These are phyloP conservation scores for Beauveria varroae DNA, from an alignment of 2,329 filamentous ascomycete species.

Conservation along the genomic window DNA sequence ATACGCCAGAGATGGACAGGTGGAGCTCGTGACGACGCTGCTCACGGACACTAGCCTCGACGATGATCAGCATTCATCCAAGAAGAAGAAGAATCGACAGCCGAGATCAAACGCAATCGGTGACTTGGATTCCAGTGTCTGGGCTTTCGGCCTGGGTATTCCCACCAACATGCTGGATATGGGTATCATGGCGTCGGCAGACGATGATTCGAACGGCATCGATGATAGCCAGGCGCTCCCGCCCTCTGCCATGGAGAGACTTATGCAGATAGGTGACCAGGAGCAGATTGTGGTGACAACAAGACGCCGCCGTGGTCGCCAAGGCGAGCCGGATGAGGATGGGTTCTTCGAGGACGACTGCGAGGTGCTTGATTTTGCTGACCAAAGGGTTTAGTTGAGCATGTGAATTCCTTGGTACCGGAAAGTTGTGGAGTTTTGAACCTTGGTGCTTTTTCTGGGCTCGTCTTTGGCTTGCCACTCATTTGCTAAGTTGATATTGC, in stretches of 20 bases:
- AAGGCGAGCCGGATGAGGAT: slow-evolving; percentile 50
- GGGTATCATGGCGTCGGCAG: slow-evolving; percentile 35
- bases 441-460: slow-evolving; percentile 13
- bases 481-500: slow-evolving; percentile 1
- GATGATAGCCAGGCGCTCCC: slow-evolving; percentile 53
- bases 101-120: slow-evolving; percentile 11
- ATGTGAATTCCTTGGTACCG: background rate
- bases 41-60: slow-evolving; percentile 36
- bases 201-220: slow-evolving; percentile 45
- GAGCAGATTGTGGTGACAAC: slow-evolving; percentile 81
- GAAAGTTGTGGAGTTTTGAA: slow-evolving; percentile 2
- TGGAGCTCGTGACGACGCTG: slow-evolving; percentile 31
- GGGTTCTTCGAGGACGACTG: slow-evolving; percentile 91
- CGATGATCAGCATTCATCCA: slow-evolving; percentile 28
- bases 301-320: slow-evolving; percentile 50
- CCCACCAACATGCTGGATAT: slow-evolving; percentile 44
- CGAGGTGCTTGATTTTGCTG: slow-evolving; percentile 83
- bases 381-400: slow-evolving; percentile 51
- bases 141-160: slow-evolving; percentile 56
- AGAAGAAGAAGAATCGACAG: slow-evolving; percentile 29
- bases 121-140: slow-evolving; percentile 24
- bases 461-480: slow-evolving; percentile 15
- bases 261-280: slow-evolving; percentile 53
- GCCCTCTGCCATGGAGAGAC: slow-evolving; percentile 56
- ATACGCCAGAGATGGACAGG: slow-evolving; percentile 36